phyloP scores from a whole-genome alignment of 768 basidiomycete genomes.

The Boletus rubroflammeus region DNA sequence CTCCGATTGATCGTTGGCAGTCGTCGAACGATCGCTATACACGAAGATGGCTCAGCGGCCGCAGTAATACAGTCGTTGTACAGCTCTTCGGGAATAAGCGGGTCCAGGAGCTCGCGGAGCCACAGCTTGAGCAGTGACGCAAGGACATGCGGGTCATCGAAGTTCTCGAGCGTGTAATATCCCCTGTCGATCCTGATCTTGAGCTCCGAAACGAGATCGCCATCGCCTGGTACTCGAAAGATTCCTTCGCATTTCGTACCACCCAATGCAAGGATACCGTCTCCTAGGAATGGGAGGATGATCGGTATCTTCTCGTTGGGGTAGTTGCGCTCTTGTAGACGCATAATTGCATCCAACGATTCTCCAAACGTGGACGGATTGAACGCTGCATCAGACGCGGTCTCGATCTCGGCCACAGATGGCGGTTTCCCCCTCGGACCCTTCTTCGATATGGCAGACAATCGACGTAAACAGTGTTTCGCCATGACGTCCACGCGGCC shows the following conservation, averaged over 20 bases:
- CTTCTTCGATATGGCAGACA: slow-evolving; percentile 71
- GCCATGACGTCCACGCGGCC: slow-evolving; percentile 88
- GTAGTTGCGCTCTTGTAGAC: slow-evolving; percentile 83
- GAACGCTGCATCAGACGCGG: slow-evolving; percentile 92
- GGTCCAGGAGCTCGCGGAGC: slow-evolving; percentile 88
- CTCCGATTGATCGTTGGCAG: slow-evolving; percentile 85
- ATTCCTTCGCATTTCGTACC: slow-evolving; percentile 86
- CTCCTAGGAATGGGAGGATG: slow-evolving; percentile 89
- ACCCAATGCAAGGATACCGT: slow-evolving; percentile 86
- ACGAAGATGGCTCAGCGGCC: slow-evolving; percentile 62
- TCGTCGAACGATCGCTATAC: slow-evolving; percentile 68
- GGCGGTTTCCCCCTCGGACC: slow-evolving; percentile 87
- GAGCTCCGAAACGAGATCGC: slow-evolving; percentile 82
- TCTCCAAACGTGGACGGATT: slow-evolving; percentile 94
- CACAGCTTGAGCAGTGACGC: slow-evolving; percentile 91
- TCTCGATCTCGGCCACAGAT: slow-evolving; percentile 82
- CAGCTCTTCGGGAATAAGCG: slow-evolving; percentile 86
- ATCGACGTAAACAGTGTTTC: slow-evolving; percentile 81
- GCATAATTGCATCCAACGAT: slow-evolving; percentile 78
- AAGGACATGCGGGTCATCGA: slow-evolving; percentile 88
- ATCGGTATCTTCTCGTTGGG: slow-evolving; percentile 84
- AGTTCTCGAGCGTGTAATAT: slow-evolving; percentile 83
- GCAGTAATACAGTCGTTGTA: slow-evolving; percentile 86
- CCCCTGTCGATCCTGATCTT: slow-evolving; percentile 89
- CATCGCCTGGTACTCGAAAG: slow-evolving; percentile 90